A percentile compares a stretch with the other conserved stretches of the same genome.
These are phyloP conservation scores for Halenospora varia DNA, from an alignment of 495 filamentous ascomycete genomes.

Conservation along the genomic window DNA sequence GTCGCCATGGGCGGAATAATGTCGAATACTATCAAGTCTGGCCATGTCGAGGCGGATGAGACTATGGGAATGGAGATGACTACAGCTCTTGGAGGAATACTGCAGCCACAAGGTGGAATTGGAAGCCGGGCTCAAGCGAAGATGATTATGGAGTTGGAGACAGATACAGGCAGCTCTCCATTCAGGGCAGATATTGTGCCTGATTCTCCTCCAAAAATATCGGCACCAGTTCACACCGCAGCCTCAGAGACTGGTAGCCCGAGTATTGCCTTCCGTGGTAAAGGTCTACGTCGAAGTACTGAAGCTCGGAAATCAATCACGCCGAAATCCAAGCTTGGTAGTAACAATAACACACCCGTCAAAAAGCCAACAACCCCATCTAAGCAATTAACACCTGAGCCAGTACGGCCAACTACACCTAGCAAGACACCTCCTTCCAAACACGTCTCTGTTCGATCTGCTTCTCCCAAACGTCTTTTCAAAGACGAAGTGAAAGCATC, in stretches of 20 bases:
- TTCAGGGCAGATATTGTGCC: constrained; percentile 41
- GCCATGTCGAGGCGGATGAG: constrained; percentile 17
- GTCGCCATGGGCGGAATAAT: constrained; percentile 67
- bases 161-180: constrained; percentile 50
- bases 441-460: constrained; percentile 32
- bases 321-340: constrained; percentile 28
- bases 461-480: constrained; percentile 53
- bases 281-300: constrained; percentile 49
- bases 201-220: constrained; percentile 29
- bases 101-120: constrained; percentile 40
- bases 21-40: constrained; percentile 22
- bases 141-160: constrained; percentile 50
- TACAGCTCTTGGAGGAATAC: constrained; percentile 72
- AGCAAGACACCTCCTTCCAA: constrained; percentile 46
- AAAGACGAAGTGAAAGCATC: constrained; percentile 38
- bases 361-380: constrained; percentile 46
- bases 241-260: constrained; percentile 60
- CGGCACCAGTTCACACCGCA: constrained; percentile 37
- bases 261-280: constrained; percentile 49
- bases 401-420: constrained; percentile 47
- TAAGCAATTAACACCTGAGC: constrained; percentile 49
- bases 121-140: constrained; percentile 47
- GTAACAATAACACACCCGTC: constrained; percentile 23
- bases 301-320: constrained; percentile 37
- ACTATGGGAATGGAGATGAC: constrained; percentile 76